Evolutionary conservation across 2,329 filamentous ascomycete species (phyloP), one percentile per base, ranked within the genome.

Genomic region (Beauveria sp.): DNA sequence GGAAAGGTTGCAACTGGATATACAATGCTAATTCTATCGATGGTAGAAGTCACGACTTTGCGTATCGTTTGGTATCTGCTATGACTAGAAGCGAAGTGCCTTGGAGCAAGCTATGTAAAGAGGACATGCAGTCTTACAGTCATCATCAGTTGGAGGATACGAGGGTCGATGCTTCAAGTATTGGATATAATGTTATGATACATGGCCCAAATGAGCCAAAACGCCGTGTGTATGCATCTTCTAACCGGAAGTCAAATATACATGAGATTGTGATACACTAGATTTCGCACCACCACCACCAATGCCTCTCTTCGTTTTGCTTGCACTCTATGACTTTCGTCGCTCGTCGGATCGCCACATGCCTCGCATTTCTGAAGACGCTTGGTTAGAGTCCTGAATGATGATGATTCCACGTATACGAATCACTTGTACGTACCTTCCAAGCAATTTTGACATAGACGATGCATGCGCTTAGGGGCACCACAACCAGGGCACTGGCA

Each of bases 401-500:
- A 26, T 4, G 12, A 38, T 38, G 12, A 4, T 26, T 20, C 20
- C 8, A 28, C 14, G 24, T 31, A 22, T 10, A 46, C 22, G 22
- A n/a, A 56, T 42, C 20, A 22, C 3, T 16, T 26, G 16, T 60
- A 77, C 87, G 70, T 83, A 96, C 93, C 89, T 74, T 85, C 80
- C 64, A 96, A 87, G 75, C 95, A 99, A 70, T 90, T 87, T 22
- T 91, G 87, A 75, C 95, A 99, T 66, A 99, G 74, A 42, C 92
- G 80, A 78, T 99, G 95, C 70, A 91, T 88, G 72, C 91, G 87
- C 81, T 99, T 99, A 28, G 86, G 79, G 72, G 89, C 84, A 54
- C 95, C 96, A 70, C 95, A 99, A 16, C 87, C 90, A 0, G 93
- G 90, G 73, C 95, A 99, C 71, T 86, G 90, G 78, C 92, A 96